These are phyloP conservation scores for Chlorella sorokiniana DNA, from an alignment of 139 green algal genomes.

Conservation along the genomic window DNA sequence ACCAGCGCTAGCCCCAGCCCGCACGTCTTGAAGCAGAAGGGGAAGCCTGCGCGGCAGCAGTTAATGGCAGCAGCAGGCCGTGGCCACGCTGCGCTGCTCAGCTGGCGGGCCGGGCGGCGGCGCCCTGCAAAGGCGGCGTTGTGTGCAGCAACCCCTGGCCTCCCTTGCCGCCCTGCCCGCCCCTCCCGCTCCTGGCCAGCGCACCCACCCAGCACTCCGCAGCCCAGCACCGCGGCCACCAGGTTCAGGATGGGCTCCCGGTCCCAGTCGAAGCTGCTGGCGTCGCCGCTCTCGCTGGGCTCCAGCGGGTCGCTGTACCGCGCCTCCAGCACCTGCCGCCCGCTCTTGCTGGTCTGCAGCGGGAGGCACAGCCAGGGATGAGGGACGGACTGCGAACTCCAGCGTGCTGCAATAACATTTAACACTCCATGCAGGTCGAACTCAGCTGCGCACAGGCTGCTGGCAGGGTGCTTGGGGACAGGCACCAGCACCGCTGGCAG, in stretches of 20 bases:
- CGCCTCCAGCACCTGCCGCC: neutral
- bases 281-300: neutral
- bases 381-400: neutral
- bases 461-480: neutral
- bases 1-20: slow-evolving; percentile 68
- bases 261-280: slow-evolving; percentile 5
- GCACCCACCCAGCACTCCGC: slow-evolving; percentile 60
- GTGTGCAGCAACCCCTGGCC: no score
- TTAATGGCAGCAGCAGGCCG: neutral
- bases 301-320: slow-evolving; percentile 25
- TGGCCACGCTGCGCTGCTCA: neutral
- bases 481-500: no score
- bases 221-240: slow-evolving; percentile 69
- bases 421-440: neutral
- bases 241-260: slow-evolving; percentile 27
- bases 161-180: no score
- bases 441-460: neutral
- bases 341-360: slow-evolving; percentile 7
- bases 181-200: neutral
- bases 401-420: neutral
- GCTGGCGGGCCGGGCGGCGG: neutral
- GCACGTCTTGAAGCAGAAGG: slow-evolving; percentile 48
- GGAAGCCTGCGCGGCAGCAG: slow-evolving; percentile 25
- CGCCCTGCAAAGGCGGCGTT: no score
- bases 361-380: no score